phyloP scores from a whole-genome alignment of 164 flowering plant species.

The Houttuynia cordata region DNA sequence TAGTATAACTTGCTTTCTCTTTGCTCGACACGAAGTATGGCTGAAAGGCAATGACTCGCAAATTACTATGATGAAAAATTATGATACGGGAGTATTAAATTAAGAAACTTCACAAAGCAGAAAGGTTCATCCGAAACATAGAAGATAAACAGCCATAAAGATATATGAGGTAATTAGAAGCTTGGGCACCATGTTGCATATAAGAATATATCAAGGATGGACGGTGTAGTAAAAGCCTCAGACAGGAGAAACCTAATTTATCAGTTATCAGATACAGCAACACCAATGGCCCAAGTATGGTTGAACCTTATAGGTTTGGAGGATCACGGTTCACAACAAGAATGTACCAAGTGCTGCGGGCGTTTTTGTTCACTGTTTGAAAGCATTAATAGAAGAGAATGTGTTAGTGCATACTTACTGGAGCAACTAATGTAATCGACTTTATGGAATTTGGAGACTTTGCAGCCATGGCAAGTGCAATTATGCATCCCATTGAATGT shows the following conservation, averaged over 20 bases:
- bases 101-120: not conserved
- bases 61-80: too few relatives aligned
- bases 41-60: constrained; percentile 17
- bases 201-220: not conserved
- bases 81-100: not conserved
- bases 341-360: too few relatives aligned
- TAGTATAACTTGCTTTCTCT: constrained; percentile 28
- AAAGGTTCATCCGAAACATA: not conserved
- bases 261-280: too few relatives aligned
- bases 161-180: not conserved
- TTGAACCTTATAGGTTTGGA: too few relatives aligned
- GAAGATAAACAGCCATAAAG: not conserved
- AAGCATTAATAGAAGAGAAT: too few relatives aligned
- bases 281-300: too few relatives aligned
- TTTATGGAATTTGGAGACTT: constrained; percentile 39
- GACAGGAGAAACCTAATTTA: too few relatives aligned
- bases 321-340: too few relatives aligned
- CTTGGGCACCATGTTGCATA: too few relatives aligned
- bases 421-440: constrained; percentile 59
- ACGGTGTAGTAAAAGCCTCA: not conserved
- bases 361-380: too few relatives aligned
- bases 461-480: constrained; percentile 64
- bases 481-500: constrained; percentile 80
- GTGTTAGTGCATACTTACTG: constrained; percentile 30
- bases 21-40: constrained; percentile 41